phyloP scores from a whole-genome alignment of 495 filamentous ascomycete species.

The Rostrohypoxylon terebratum region DNA sequence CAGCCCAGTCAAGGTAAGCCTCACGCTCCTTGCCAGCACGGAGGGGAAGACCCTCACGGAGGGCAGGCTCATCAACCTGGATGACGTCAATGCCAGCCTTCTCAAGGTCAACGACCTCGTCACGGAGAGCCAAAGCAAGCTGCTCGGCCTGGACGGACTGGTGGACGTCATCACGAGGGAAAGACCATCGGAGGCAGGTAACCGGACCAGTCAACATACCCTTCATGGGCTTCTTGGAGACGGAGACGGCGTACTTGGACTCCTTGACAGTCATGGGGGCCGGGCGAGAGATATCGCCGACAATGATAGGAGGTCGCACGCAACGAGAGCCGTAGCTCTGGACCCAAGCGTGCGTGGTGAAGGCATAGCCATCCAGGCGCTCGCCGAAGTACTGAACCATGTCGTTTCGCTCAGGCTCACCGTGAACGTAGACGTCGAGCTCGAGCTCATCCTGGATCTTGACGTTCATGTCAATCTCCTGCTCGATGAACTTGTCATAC shows the following conservation, averaged over 20 bases:
- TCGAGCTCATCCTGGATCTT: constrained; percentile 97
- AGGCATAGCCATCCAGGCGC: constrained; percentile 94
- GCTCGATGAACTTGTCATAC: constrained; percentile 98
- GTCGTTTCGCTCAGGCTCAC: constrained; percentile 99
- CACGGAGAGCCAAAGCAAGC: constrained; percentile 95
- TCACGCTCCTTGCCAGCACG: constrained; percentile 90
- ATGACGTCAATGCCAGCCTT: constrained; percentile 95
- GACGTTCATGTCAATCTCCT: constrained; percentile 93
- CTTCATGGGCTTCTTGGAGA: constrained; percentile 99
- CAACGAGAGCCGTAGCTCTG: constrained; percentile 98
- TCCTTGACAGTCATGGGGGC: constrained; percentile 99
- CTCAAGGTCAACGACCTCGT: constrained; percentile 98
- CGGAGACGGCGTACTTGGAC: constrained; percentile 95
- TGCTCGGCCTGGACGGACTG: constrained; percentile 99
- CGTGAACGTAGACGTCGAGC: constrained; percentile 96
- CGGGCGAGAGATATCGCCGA: constrained; percentile 96
- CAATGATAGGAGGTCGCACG: constrained; percentile 96
- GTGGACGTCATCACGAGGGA: constrained; percentile 99
- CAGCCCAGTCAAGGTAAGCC: constrained; percentile 95
- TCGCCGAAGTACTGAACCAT: constrained; percentile 99
- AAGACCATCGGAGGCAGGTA: constrained; percentile 98
- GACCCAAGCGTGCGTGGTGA: constrained; percentile 99
- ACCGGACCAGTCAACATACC: constrained; percentile 99
- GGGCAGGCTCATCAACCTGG: constrained; percentile 98
- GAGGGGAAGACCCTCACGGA: constrained; percentile 98